Evolutionary conservation across 441 rosid species (phyloP), one percentile per base, ranked within the genome.

Genomic region (Manihot esculenta): DNA sequence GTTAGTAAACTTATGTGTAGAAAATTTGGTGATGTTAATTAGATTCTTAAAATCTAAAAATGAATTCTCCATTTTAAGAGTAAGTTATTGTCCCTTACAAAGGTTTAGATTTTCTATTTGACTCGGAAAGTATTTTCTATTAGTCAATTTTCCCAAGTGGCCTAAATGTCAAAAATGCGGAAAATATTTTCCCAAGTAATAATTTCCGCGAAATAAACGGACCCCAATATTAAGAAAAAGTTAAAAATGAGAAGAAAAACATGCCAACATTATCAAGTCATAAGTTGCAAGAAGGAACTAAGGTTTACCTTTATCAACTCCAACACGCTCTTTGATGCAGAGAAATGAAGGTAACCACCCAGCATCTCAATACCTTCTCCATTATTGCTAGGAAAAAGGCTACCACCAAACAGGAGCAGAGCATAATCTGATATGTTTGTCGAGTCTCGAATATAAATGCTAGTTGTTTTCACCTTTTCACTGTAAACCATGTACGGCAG

Each of bases 351-450:
- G 84, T 94, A 94, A 47, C 97, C 99, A 51, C 88, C 94, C 62
- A 94, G 89, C 97, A 94, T 94, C 84, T 94, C 99, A 75, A 94
- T 94, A 42, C 94, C 94, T 74, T 89, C 88, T 75, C 94, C 94
- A 0, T 77, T 80, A 77, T 88, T 82, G 82, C 89, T 84, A 24
- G 97, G 91, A 66, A 76, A 74, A 57, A 94, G 94, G 80, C 68
- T 88, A 24, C 99, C 97, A 30, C 97, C 99, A 75, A 94, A 94
- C 74, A 94, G 84, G 72, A 94, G 94, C 54, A 94, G 79, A 76
- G 97, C 96, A 21, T 90, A 94, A 72, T 94, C 97, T 38, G 99
- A 94, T 79, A 94, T 90, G 76, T 89, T 94, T 44, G 99, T 94
- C 0, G 97, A 92, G 86, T 94, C 97, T 38, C 95, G 83, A 74